These are phyloP conservation scores for Xylariaceae sp. DNA, from an alignment of 2,329 filamentous ascomycete species.

Conservation along the genomic window DNA sequence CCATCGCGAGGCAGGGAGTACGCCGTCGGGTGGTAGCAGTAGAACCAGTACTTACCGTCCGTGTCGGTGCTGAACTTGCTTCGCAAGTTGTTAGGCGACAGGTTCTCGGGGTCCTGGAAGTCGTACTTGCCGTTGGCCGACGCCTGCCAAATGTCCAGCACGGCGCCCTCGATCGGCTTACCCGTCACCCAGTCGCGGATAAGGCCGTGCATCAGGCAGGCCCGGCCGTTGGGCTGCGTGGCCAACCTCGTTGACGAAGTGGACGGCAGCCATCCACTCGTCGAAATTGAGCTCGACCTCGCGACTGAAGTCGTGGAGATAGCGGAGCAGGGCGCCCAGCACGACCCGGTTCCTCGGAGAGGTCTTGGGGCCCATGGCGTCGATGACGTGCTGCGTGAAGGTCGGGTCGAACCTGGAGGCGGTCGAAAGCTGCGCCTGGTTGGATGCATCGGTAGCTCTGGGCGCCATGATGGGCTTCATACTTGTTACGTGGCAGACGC, in stretches of 20 bases:
- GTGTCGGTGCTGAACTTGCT: slow-evolving; percentile 67
- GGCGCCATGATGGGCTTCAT: slow-evolving; percentile 17
- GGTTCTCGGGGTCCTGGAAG: slow-evolving; percentile 65
- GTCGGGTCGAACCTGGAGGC: slow-evolving; percentile 58
- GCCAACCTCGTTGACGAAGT: slow-evolving; percentile 68
- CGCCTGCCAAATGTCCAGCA: slow-evolving; percentile 74
- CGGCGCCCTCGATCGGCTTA: slow-evolving; percentile 57
- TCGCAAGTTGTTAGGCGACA: slow-evolving; percentile 65
- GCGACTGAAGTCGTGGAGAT: slow-evolving; percentile 72
- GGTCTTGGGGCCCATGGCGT: slow-evolving; percentile 64
- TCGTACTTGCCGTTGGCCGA: slow-evolving; percentile 70
- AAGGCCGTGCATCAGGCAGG: slow-evolving; percentile 61
- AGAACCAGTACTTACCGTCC: slow-evolving; percentile 64
- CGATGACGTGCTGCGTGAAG: slow-evolving; percentile 68
- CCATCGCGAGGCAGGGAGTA: slow-evolving; percentile 64
- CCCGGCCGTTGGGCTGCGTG: slow-evolving; percentile 49
- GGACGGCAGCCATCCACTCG: slow-evolving; percentile 69
- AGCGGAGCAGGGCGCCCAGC: slow-evolving; percentile 55
- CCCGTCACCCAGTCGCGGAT: slow-evolving; percentile 37
- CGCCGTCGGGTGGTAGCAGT: slow-evolving; percentile 67
- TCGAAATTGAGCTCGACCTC: slow-evolving; percentile 70
- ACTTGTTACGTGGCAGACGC: too few relatives aligned
- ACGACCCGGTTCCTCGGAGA: slow-evolving; percentile 57
- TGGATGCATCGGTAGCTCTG: slow-evolving; percentile 20
- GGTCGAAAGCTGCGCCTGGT: slow-evolving; percentile 19